These are phyloP conservation scores for Hypoxylon perforatum DNA, from an alignment of 495 filamentous ascomycete species.

Conservation along the genomic window DNA sequence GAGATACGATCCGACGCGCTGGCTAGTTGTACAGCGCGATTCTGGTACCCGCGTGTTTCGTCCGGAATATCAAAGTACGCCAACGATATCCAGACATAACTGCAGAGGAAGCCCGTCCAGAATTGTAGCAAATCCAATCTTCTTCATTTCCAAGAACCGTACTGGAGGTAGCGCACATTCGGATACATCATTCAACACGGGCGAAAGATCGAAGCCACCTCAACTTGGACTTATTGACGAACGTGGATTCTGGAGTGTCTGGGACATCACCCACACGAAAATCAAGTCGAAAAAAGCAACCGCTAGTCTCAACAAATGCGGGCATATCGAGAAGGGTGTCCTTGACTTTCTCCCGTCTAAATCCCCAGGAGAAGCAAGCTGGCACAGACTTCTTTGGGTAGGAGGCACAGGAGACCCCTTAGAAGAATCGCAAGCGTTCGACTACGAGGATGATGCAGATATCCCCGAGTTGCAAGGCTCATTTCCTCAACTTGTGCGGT, in stretches of 20 bases:
- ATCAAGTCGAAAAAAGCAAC: constrained; percentile 25
- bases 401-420: constrained; percentile 15
- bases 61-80: constrained; percentile 57
- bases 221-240: constrained; percentile 81
- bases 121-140: constrained; percentile 70
- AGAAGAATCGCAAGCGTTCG: constrained; percentile 25
- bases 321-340: constrained; percentile 43
- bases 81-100: constrained; percentile 25
- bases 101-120: constrained; percentile 52
- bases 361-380: constrained; percentile 18
- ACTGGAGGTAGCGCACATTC: constrained; percentile 71
- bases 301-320: constrained; percentile 25
- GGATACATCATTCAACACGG: constrained; percentile 84
- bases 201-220: constrained; percentile 61
- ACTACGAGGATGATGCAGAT: constrained; percentile 32
- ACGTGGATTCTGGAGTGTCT: constrained; percentile 78
- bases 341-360: constrained; percentile 30
- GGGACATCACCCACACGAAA: constrained; percentile 64
- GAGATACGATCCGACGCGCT: constrained; percentile 59
- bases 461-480: constrained; percentile 20
- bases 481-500: constrained; percentile 36
- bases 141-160: constrained; percentile 61
- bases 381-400: constrained; percentile 46
- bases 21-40: constrained; percentile 71
- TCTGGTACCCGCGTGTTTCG: constrained; percentile 67